Base-by-base conservation (phyloP, 2,329 filamentous ascomycete species). In the Fusarium anguioides region DNA sequence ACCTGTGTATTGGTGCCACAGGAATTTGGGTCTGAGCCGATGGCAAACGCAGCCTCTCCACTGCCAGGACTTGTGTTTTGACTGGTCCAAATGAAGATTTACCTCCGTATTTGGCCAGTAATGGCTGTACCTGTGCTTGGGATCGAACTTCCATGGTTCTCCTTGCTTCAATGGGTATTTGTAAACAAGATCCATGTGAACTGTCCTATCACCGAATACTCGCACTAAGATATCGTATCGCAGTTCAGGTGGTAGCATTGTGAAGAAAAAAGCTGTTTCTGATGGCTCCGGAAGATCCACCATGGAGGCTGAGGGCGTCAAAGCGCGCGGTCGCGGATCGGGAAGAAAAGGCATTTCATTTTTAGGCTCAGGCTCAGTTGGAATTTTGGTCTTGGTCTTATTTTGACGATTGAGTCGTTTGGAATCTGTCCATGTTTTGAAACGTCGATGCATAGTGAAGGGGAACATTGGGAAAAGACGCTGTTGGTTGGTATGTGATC, bases 41-140 rank as follows among this genome's bases (percentile, higher is more conserved):
- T 62, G 60, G 7, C 60, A 64, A 14, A 60, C 42, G 2, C 57
- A 62, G 2, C 60, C 52, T 2, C 60, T 40, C 58, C 60, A 64
- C 1, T 57, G 41, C 60, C 60, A 62, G 1, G 6, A 29, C 11
- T 21, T 64, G 0, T 57, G 45, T 4, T 9, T 21, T 17, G 2
- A 24, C 11, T 0, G 2, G 7, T 31, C 29, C 29, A 31, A 31
- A 6, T 15, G 2, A 5, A 2, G 5, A 9, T 23, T 27, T 0
- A 17, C 1, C 21, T 40, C 0, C 1, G 35, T 50, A 0, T 50
- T 20, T 0, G 47, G 35, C 3, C 6, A 20, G 0, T 17, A n/a
- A 6, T 48, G 44, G 5, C 8, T 8, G 15, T 3, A 33, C 15
- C 14, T 31, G 4, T 24, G 6, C 2, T 12, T 6, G 4, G 40